Conservation (phyloP, 2,329 filamentous ascomycete genomes). For the Exserohilum rostratum region DNA sequence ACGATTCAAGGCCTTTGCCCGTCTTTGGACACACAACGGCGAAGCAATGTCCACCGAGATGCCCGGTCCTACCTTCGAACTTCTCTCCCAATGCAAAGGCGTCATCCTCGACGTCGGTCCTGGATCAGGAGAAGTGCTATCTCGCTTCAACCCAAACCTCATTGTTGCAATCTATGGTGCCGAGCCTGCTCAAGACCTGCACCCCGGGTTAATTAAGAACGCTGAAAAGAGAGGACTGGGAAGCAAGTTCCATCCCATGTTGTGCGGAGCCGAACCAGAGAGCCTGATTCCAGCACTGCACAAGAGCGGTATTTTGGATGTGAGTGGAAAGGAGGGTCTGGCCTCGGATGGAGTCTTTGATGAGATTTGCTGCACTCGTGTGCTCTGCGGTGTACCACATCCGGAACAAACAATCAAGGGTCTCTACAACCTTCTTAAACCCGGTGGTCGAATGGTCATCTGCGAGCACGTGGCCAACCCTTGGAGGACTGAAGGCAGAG, state of each 20-base stretch:
- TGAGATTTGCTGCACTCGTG: conserved; percentile 60
- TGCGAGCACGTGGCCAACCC: conserved; percentile 63
- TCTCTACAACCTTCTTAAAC: conserved; percentile 59
- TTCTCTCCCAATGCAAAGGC: conserved; percentile 39
- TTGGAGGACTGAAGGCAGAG: conserved; percentile 54
- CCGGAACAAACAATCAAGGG: conserved; percentile 53
- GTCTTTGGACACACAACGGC: conserved; percentile 46
- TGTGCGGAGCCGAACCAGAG: conserved; percentile 55
- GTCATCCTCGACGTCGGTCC: conserved; percentile 53
- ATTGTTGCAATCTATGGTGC: conserved; percentile 60
- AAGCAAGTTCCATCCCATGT: conserved; percentile 58
- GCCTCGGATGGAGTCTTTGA: conserved; percentile 56
- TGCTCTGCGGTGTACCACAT: conserved; percentile 61
- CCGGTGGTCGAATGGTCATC: conserved; percentile 61
- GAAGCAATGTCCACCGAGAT: conserved; percentile 46
- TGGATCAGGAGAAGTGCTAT: conserved; percentile 59
- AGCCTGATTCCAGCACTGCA: conserved; percentile 54
- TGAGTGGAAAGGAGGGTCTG: conserved; percentile 25
- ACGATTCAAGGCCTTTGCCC: conserved; percentile 42
- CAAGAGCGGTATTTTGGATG: conserved; percentile 50
- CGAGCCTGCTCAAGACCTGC: conserved; percentile 59
- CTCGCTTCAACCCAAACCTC: conserved; percentile 51
- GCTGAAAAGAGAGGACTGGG: conserved; percentile 51
- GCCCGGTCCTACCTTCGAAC: conserved; percentile 36
- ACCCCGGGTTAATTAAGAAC: conserved; percentile 51